Conservation (phyloP, 352 stramenopile species). For the Phytopythium sindhum region DNA sequence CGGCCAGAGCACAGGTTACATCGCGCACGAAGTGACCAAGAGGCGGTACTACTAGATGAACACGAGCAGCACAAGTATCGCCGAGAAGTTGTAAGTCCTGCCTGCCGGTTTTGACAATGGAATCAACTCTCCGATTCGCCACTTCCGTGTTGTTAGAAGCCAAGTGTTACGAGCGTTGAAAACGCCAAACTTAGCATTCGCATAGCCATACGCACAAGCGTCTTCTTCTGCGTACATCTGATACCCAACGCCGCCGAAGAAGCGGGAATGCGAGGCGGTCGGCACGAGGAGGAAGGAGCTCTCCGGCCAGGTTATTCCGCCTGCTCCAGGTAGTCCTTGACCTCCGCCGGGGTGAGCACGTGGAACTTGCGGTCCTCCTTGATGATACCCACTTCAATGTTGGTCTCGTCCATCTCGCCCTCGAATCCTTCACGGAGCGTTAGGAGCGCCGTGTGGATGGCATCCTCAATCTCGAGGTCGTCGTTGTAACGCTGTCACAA, state of each 20-base stretch:
- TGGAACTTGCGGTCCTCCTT: conserved; percentile 96
- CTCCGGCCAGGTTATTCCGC: conserved; percentile 82
- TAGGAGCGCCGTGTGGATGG: conserved; percentile 98
- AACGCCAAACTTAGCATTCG: background rate
- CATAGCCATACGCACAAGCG: background rate
- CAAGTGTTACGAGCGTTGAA: conserved; percentile 3
- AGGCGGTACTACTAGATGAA: background rate
- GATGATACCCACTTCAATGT: conserved; percentile 98
- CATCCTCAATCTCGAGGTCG: conserved; percentile 99
- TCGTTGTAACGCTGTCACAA: conserved; percentile 84
- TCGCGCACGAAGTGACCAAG: conserved; percentile 41
- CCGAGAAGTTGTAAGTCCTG: background rate
- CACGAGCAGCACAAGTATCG: background rate
- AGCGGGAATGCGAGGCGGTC: background rate
- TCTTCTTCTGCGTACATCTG: background rate
- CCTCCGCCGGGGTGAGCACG: conserved; percentile 95
- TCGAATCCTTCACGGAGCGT: conserved; percentile 99
- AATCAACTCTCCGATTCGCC: conserved; percentile 3
- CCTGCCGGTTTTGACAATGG: background rate
- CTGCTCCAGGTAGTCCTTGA: conserved; percentile 99
- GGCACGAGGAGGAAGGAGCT: background rate
- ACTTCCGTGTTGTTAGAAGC: background rate
- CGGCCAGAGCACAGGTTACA: conserved; percentile 50
- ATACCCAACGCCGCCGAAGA: background rate
- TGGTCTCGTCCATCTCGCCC: conserved; percentile 97